phyloP scores from a whole-genome alignment of 1,139 yeast species.

The Candida dubliniensis region DNA sequence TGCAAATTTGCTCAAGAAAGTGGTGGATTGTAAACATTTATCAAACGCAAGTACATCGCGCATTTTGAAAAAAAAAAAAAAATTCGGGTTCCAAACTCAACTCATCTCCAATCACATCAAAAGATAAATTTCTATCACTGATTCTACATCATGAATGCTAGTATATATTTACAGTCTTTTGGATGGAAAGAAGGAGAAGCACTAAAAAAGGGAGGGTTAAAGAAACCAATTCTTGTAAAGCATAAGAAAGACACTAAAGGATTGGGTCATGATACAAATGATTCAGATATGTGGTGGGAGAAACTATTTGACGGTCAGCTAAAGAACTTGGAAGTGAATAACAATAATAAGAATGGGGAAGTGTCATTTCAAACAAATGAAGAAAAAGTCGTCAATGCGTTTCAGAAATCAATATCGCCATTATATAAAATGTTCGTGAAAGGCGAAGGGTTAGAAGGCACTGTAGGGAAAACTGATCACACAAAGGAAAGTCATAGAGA shows the following conservation, averaged over 20 bases:
- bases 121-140: too few relatives aligned
- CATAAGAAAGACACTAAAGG: slow-evolving; percentile 93
- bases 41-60: background rate
- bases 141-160: slow-evolving; percentile 72
- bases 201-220: slow-evolving; percentile 72
- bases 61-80: too few relatives aligned
- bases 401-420: slow-evolving; percentile 54
- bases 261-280: slow-evolving; percentile 67
- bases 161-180: slow-evolving; percentile 65
- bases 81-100: too few relatives aligned
- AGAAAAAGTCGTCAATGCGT: slow-evolving; percentile 30
- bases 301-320: slow-evolving; percentile 89
- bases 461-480: slow-evolving; percentile 48
- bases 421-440: slow-evolving; percentile 74
- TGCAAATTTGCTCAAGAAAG: too few relatives aligned
- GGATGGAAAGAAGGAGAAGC: slow-evolving; percentile 97
- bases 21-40: background rate
- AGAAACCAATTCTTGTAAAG: slow-evolving; percentile 81
- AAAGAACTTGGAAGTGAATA: slow-evolving; percentile 67
- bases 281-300: slow-evolving; percentile 97
- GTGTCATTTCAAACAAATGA: slow-evolving; percentile 46
- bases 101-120: too few relatives aligned
- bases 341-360: slow-evolving; percentile 17
- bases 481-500: slow-evolving; percentile 19
- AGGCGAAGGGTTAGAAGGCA: slow-evolving; percentile 84